These are phyloP conservation scores for Pleurotus eryngii DNA, from an alignment of 768 basidiomycete species.

Conservation along the genomic window DNA sequence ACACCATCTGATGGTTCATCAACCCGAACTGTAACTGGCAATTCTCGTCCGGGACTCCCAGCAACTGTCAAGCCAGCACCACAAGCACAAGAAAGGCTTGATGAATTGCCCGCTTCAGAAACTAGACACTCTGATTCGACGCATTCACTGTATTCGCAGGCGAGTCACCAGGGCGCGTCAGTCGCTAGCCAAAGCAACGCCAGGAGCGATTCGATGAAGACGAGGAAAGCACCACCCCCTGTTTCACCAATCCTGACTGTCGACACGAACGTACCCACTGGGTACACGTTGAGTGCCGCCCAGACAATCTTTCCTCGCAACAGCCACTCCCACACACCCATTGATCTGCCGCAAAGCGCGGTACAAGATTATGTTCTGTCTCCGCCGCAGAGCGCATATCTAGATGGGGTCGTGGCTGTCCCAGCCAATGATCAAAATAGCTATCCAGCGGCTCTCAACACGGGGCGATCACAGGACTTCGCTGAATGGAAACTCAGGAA, in stretches of 20 bases:
- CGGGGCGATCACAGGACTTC: conserved; percentile 1
- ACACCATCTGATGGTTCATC: not conserved
- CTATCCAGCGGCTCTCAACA: conserved; percentile 7
- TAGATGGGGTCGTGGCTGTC: too few species aligned
- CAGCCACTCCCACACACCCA: not conserved
- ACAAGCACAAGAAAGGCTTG: not conserved
- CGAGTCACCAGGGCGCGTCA: not conserved
- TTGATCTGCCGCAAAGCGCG: conserved; percentile 1
- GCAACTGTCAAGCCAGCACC: not conserved
- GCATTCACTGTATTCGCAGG: not conserved
- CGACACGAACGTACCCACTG: not conserved
- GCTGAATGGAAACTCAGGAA: not conserved
- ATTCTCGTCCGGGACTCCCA: not conserved
- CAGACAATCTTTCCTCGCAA: not conserved
- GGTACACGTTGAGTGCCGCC: too few species aligned
- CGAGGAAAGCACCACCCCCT: not conserved
- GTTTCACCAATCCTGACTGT: not conserved
- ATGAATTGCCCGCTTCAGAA: not conserved
- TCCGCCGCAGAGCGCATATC: too few species aligned
- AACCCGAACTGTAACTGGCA: not conserved
- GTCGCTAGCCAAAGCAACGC: not conserved
- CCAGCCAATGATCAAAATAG: not conserved
- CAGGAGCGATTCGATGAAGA: not conserved
- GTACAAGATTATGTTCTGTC: not conserved
- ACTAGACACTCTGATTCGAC: conserved; percentile 4